A percentile compares a stretch with the other conserved stretches of the same genome.
phyloP scores from a whole-genome alignment of 1,284 basidiomycete species.

The Ceratobasidium theobromae region DNA sequence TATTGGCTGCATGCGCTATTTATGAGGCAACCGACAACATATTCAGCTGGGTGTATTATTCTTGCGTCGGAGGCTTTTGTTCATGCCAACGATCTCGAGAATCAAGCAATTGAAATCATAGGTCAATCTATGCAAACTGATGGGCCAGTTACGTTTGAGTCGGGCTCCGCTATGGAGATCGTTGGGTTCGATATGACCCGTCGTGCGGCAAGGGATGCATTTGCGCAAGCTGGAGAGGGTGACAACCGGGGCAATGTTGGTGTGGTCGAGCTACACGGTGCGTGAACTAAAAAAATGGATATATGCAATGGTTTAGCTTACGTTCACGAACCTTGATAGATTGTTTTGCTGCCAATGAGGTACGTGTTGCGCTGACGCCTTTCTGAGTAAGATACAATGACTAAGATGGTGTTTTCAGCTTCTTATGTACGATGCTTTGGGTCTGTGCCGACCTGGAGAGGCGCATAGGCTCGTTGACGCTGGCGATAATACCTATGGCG shows the following conservation, averaged over 20 bases:
- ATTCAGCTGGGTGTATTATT: conserved; percentile 65
- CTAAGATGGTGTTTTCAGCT: conserved; percentile 50
- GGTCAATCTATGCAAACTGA: conserved; percentile 68
- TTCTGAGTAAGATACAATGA: too few species aligned
- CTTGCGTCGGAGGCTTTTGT: conserved; percentile 83
- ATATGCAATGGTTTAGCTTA: neutral
- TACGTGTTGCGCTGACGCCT: neutral
- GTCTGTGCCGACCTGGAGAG: conserved; percentile 67
- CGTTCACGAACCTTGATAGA: neutral
- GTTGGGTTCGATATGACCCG: conserved; percentile 76
- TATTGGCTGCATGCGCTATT: neutral
- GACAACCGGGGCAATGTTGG: conserved; percentile 74
- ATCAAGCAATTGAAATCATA: conserved; percentile 83
- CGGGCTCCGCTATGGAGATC: conserved; percentile 69
- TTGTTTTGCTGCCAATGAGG: conserved; percentile 42
- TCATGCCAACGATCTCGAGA: conserved; percentile 69
- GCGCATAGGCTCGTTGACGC: conserved; percentile 75
- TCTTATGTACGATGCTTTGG: conserved; percentile 80
- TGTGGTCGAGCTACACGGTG: conserved; percentile 78
- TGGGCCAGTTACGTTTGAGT: conserved; percentile 61
- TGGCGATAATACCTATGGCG: conserved; percentile 85
- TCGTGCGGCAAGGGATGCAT: conserved; percentile 67
- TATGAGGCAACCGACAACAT: neutral
- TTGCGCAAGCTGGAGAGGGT: conserved; percentile 71
- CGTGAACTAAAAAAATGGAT: conserved; percentile 31